Evolutionary conservation across 306 rosid genomes (phyloP), one percentile per base, ranked within the genome.

Genomic region (Corylus heterophylla): DNA sequence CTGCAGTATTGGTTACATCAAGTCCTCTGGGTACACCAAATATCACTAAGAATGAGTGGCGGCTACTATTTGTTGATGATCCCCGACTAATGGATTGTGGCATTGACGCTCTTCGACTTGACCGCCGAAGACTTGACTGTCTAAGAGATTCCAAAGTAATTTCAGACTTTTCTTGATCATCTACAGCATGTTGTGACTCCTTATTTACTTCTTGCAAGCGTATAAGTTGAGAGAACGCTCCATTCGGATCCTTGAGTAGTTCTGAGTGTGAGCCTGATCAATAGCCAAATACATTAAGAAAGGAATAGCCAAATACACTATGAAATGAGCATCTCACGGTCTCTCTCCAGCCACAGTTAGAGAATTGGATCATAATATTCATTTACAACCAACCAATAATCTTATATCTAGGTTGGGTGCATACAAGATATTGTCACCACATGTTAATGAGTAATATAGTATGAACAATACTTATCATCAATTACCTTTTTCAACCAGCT

Each of bases 401-500:
- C 69, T 2, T 12, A 63, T 13, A 16, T 14, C n/a, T 35, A 31
- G 16, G 20, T 63, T 63, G 39, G 18, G 7, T 25, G 22, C 1
- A 13, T 29, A 63, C 45, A 63, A 12, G 69, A 63, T 63, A 29
- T 31, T 63, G 67, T 39, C 67, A 25, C 18, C 3, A 61, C 67
- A 27, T 61, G 35, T 47, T 13, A 71, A 20, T 42, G 68, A 48
- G 1, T 27, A 56, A 50, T 29, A 42, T 69, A 4, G 45, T 13
- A 69, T 22, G 42, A 31, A 51, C 47, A 45, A 42, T n/a, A 69
- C 61, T 5, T 12, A 31, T 66, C 18, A 18, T 22, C 31, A 10
- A 17, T 7, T 88, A 94, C 98, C 97, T 86, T 92, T 92, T 82
- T 94, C 97, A 67, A 94, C 97, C 96, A 92, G 87, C 87, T 90